A percentile compares a stretch with the other conserved stretches of the same genome.
phyloP scores from a whole-genome alignment of 306 rosid genomes.

The Vicia sativa region DNA sequence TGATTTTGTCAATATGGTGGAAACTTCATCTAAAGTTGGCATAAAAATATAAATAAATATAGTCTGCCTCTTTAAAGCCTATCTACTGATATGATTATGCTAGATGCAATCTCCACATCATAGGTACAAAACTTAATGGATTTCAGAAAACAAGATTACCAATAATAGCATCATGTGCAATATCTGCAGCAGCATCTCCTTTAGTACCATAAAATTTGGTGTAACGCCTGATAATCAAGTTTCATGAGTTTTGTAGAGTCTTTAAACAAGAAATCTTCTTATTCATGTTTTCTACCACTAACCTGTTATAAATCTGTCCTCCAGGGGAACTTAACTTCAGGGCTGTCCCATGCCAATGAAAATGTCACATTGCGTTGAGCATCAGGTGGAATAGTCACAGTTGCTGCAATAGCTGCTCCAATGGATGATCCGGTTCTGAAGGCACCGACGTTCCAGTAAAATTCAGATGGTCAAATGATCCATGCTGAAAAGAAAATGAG shows the following conservation, averaged over 20 bases:
- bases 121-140: slow-evolving; percentile 25
- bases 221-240: slow-evolving; percentile 73
- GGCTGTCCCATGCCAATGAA: slow-evolving; percentile 95
- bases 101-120: slow-evolving; percentile 27
- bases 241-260: slow-evolving; percentile 36
- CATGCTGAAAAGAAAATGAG: slow-evolving; percentile 56
- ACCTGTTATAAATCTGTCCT: slow-evolving; percentile 79
- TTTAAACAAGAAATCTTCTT: slow-evolving; percentile 28
- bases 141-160: slow-evolving; percentile 54
- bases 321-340: slow-evolving; percentile 70
- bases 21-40: slow-evolving; percentile 27
- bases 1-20: slow-evolving; percentile 29
- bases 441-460: slow-evolving; percentile 52
- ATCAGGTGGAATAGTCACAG: slow-evolving; percentile 68
- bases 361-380: slow-evolving; percentile 74
- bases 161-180: slow-evolving; percentile 86
- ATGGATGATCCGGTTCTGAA: slow-evolving; percentile 87
- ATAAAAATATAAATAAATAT: slow-evolving; percentile 1
- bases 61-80: slow-evolving; percentile 31
- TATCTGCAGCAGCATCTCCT: slow-evolving; percentile 83
- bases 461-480: slow-evolving; percentile 76
- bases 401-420: slow-evolving; percentile 96
- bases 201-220: slow-evolving; percentile 79
- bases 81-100: slow-evolving; percentile 8
- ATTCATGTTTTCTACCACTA: slow-evolving; percentile 41